Evolutionary conservation across 2,329 filamentous ascomycete genomes (phyloP), one percentile per base, ranked within the genome.

Genomic region (Saccharata proteae): DNA sequence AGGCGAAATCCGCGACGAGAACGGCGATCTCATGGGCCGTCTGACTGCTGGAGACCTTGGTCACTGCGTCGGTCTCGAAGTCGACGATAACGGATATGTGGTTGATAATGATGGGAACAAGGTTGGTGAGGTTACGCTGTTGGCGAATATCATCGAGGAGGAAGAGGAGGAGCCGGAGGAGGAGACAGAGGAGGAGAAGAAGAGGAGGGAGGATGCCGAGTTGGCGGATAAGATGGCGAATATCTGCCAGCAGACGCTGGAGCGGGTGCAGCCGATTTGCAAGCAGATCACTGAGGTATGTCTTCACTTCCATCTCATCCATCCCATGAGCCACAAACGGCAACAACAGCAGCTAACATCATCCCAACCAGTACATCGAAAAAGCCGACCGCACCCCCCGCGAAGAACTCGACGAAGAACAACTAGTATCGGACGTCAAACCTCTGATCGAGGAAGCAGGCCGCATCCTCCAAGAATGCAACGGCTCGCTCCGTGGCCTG

Each of bases 341-440:
- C n/a, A n/a, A n/a, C n/a, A n/a, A n/a, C n/a, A n/a, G 16, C 16
- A n/a, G 36, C 40, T 43, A 43, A 53, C 41, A 41, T 15, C n/a
- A n/a, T n/a, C 25, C 11, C 26, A 18, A 38, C 26, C 41, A 82
- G 72, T 70, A 78, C 59, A 80, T 93, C 46, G 81, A 93, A 45
- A 67, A 67, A 34, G 83, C 81, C 16, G 82, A 93, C 55, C 72
- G 74, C 41, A 82, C 79, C 16, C 78, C 80, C 25, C 80, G 83
- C 57, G 82, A 92, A 4, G 84, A 93, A 45, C 76, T 88, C 15
- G 84, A 94, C 48, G 86, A 94, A 53, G 83, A 94, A 48, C 71
- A 81, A 43, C 73, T 93, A 4, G 85, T 94, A 48, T 74, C 81
- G 52, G 71, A 85, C 36, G 83, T 93, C 46, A 82, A 79, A 57